Conservation (phyloP, 2,329 filamentous ascomycete species). For the Beauveria varroae region DNA sequence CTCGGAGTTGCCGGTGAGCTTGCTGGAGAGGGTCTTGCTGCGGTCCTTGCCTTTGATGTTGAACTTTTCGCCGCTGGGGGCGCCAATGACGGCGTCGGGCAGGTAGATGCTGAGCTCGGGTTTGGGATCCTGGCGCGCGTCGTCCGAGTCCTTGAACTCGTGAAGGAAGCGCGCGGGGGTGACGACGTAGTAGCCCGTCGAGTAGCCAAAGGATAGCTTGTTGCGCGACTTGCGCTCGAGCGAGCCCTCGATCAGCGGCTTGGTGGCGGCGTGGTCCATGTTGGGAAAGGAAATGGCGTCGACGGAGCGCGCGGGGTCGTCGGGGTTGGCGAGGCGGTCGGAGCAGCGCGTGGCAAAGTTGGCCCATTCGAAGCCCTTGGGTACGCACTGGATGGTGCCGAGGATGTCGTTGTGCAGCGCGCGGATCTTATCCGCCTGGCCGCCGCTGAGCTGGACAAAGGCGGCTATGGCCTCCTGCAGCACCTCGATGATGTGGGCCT, state of each 20-base stretch:
- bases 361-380: slow-evolving; percentile 85
- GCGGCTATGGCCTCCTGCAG: slow-evolving; percentile 76
- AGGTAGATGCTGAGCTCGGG: slow-evolving; percentile 89
- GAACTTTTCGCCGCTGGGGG: slow-evolving; percentile 73
- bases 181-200: slow-evolving; percentile 80
- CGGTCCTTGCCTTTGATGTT: slow-evolving; percentile 92
- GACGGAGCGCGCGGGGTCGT: slow-evolving; percentile 64
- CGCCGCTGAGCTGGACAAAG: slow-evolving; percentile 73
- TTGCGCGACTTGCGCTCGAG: slow-evolving; percentile 88
- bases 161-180: slow-evolving; percentile 84
- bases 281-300: slow-evolving; percentile 78
- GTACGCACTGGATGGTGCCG: slow-evolving; percentile 65
- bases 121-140: slow-evolving; percentile 59
- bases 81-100: slow-evolving; percentile 76
- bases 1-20: slow-evolving; percentile 72
- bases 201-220: slow-evolving; percentile 70
- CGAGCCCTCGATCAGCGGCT: slow-evolving; percentile 77
- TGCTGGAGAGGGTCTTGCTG: slow-evolving; percentile 71
- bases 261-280: slow-evolving; percentile 72
- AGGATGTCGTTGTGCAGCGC: slow-evolving; percentile 81
- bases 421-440: slow-evolving; percentile 74
- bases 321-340: slow-evolving; percentile 69
- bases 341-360: slow-evolving; percentile 68
- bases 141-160: slow-evolving; percentile 91
- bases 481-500: slow-evolving; percentile 74